Percentiles rank a stretch among this genome's conserved stretches.
phyloP scores from a whole-genome alignment of 805 yeast genomes.

The Lipomyces chichibuensis region DNA sequence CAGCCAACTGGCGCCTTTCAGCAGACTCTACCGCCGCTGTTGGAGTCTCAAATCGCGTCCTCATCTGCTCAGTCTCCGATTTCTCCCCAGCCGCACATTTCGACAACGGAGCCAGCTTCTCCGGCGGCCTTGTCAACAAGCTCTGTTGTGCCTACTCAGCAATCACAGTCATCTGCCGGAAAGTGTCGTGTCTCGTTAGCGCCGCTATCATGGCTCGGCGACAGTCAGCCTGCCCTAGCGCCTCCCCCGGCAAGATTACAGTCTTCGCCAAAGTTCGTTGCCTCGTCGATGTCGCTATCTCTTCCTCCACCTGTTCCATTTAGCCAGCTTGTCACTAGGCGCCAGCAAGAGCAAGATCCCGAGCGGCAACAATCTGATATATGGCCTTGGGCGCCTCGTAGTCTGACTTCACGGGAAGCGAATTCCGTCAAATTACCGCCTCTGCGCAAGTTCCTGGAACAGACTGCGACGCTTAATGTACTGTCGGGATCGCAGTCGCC shows the following conservation, averaged over 20 bases:
- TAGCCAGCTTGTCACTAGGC: not conserved
- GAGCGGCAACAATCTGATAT: constrained; percentile 12
- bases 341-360: constrained; percentile 6
- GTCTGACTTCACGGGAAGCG: constrained; percentile 11
- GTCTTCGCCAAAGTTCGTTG: not conserved
- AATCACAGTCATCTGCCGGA: not conserved
- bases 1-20: not conserved
- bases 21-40: not conserved
- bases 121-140: not conserved
- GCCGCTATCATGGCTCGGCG: not conserved
- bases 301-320: constrained; percentile 10
- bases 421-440: constrained; percentile 19
- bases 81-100: not conserved
- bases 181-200: not conserved
- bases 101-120: not conserved
- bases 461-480: not conserved
- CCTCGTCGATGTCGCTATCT: not conserved
- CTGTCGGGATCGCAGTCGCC: not conserved
- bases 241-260: not conserved
- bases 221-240: not conserved
- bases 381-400: constrained; percentile 26
- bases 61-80: not conserved
- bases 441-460: constrained; percentile 14
- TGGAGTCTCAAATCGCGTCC: not conserved
- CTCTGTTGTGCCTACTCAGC: not conserved